Evolutionary conservation across 179 eudicot species (phyloP), one percentile per base, ranked within the genome.

Genomic region (Camellia oleifera): DNA sequence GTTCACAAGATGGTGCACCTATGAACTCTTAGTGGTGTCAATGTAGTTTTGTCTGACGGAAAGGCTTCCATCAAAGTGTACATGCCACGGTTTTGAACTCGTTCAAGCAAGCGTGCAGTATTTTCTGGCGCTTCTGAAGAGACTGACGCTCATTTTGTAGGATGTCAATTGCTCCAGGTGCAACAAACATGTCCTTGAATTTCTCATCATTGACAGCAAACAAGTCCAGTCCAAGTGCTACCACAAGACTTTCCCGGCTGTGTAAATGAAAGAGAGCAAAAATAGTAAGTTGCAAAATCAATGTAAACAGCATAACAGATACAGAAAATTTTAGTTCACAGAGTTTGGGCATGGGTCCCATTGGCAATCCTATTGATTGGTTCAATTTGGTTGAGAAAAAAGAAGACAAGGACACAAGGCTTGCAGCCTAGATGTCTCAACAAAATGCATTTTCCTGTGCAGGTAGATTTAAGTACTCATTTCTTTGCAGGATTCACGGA

Each of bases 181-280:
- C 98, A 63, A 97, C 95, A 84, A 97, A 97, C 99, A 94, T 91
- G 82, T 94, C 99, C 98, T 94, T 94, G 85, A 97, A 97, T 80
- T 90, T 97, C 75, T 89, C 97, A 52, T 97, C 98, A 68, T 84
- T 92, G 44, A 94, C 97, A 11, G 97, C 99, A 85, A 94, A 97
- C 83, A 97, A 75, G 73, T 94, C 97, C 79, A 97, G 79, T 79
- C 97, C 96, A 46, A 94, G 89, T 66, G 97, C 90, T 62, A 94
- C 92, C 90, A 92, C 83, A 52, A 96, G 93, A 84, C 91, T 85
- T 69, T 96, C 98, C 74, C 92, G 94, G 79, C 98, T 94, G 90
- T 80, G 65, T 7, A 75, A 74, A 74, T 63, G 72, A 82, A 63
- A 45, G 46, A 53, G 71, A 58, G 60, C 57, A 69, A 54, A 32